These are phyloP conservation scores for Schizopora paradoxa DNA, from an alignment of 1,284 basidiomycete species.

Conservation along the genomic window DNA sequence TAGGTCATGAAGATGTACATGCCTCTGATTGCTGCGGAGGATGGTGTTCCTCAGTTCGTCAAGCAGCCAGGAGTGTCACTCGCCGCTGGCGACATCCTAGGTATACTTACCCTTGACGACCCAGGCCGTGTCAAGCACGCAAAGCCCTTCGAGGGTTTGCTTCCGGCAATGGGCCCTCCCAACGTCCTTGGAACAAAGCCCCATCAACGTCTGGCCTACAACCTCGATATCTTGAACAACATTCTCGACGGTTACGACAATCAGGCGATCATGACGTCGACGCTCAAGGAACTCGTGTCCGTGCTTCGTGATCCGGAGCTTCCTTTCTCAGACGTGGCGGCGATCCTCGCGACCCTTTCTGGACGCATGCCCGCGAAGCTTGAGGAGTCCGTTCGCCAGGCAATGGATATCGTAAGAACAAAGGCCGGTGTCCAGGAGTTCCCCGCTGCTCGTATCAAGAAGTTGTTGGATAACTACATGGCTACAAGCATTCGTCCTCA, in stretches of 20 bases:
- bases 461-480: conserved; percentile 80
- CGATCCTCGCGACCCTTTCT: conserved; percentile 85
- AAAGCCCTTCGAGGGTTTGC: conserved; percentile 93
- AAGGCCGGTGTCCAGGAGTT: conserved; percentile 77
- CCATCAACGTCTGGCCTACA: conserved; percentile 81
- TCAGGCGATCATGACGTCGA: conserved; percentile 78
- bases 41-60: conserved; percentile 94
- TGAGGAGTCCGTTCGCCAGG: conserved; percentile 80
- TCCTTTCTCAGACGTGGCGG: conserved; percentile 82
- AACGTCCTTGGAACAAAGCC: conserved; percentile 87
- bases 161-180: conserved; percentile 83
- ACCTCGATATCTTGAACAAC: conserved; percentile 80
- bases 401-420: conserved; percentile 71
- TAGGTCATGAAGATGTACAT: conserved; percentile 99
- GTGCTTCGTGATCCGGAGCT: conserved; percentile 82
- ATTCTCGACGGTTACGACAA: conserved; percentile 96
- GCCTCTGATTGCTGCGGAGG: conserved; percentile 94
- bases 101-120: conserved; percentile 95
- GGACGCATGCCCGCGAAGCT: conserved; percentile 92
- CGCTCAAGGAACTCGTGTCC: conserved; percentile 77
- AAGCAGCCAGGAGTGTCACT: conserved; percentile 97
- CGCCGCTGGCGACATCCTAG: conserved; percentile 96
- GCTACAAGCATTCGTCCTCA: conserved; percentile 77
- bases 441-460: conserved; percentile 79
- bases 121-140: conserved; percentile 97